Conservation (phyloP, 495 filamentous ascomycete species). For the Saxophila tyrrhenica region DNA sequence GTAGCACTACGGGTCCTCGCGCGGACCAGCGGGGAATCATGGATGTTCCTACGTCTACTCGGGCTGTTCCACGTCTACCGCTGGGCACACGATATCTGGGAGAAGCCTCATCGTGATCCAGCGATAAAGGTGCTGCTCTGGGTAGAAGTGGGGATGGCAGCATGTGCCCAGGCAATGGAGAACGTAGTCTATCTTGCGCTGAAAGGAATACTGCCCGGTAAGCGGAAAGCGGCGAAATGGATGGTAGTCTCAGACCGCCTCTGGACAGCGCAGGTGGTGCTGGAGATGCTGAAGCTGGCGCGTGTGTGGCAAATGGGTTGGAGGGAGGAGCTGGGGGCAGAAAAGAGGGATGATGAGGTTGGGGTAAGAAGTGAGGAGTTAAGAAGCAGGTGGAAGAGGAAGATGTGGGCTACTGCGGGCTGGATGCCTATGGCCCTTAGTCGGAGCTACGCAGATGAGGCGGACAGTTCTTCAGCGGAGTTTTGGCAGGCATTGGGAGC, state of each 20-base stretch:
- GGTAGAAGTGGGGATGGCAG: slow-evolving; percentile 55
- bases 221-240: slow-evolving; percentile 41
- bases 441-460: slow-evolving; percentile 57
- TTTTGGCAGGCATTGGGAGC: slow-evolving; percentile 9
- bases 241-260: slow-evolving; percentile 66
- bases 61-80: slow-evolving; percentile 66
- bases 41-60: slow-evolving; percentile 69
- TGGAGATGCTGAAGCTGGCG: slow-evolving; percentile 59
- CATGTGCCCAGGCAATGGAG: slow-evolving; percentile 68
- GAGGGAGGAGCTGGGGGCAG: slow-evolving; percentile 24
- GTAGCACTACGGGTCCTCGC: slow-evolving; percentile 36
- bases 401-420: slow-evolving; percentile 36
- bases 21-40: slow-evolving; percentile 46
- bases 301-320: slow-evolving; percentile 36
- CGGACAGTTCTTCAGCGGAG: slow-evolving; percentile 2
- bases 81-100: slow-evolving; percentile 39
- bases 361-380: slow-evolving; percentile 27
- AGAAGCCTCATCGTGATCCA: slow-evolving; percentile 24
- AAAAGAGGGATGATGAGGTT: slow-evolving; percentile 23
- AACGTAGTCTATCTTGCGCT: slow-evolving; percentile 67
- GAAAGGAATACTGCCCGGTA: slow-evolving; percentile 53
- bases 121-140: slow-evolving; percentile 43
- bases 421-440: slow-evolving; percentile 60
- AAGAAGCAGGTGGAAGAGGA: slow-evolving; percentile 29
- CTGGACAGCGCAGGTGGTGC: slow-evolving; percentile 66